Evolutionary conservation across 2,329 filamentous ascomycete species (phyloP), one percentile per base, ranked within the genome.

Genomic region (Aspergillus sp.): DNA sequence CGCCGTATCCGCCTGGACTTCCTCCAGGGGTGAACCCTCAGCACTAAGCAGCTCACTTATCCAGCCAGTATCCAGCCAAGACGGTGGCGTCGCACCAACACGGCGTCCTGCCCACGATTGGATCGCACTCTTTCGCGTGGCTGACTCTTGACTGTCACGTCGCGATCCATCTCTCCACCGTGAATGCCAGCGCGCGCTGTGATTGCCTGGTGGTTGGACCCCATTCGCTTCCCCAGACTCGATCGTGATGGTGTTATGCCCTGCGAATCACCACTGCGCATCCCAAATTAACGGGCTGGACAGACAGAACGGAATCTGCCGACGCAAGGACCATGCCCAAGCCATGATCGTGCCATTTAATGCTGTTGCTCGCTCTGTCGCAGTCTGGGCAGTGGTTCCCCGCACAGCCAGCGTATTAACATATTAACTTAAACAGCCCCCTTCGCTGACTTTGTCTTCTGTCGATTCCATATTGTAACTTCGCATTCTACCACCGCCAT

Each of bases 191-290:
- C 27, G 23, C 31, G 41, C 52, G 9, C 17, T 21, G 9, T 40
- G 31, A 45, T 46, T 25, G n/a, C n/a, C 14, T 14, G 27, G 19
- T n/a, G 19, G 33, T 48, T n/a, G 39, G 25, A 12, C 27, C 44
- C 43, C 21, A 35, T 35, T 25, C 40, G 35, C 46, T 56, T 31
- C 54, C 54, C 54, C 33, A 33, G 54, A 56, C 48, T 56, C 27
- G 21, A 39, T 35, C 27, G 14, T 12, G 40, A 56, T 56, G 54
- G 47, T 56, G 54, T 46, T 52, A 56, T 56, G 54, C 15, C 19
- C 39, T 40, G 41, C 54, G 35, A 56, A 56, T 56, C 54, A 56
- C 15, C 39, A 35, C 31, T n/a, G 19, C 11, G 6, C 9, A 27
- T 6, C 8, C 11, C 4, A 31, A 31, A 31, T 33, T 9, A 46